phyloP scores from a whole-genome alignment of 1,284 basidiomycete genomes.

The Ganoderma meredithae region DNA sequence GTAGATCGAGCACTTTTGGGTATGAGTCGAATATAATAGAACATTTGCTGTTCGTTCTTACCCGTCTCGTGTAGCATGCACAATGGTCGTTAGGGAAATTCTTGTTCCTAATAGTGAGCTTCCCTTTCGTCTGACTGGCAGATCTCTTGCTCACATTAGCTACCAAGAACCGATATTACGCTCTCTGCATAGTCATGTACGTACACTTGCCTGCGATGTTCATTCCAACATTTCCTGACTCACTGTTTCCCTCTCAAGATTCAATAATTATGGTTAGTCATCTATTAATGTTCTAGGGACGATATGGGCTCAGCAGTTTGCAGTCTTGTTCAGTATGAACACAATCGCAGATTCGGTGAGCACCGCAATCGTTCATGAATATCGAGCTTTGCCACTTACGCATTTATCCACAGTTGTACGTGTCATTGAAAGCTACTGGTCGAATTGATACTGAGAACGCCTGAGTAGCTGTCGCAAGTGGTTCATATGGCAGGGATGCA shows the following conservation, averaged over 20 bases:
- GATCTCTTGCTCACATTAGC: not conserved
- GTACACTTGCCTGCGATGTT: slow-evolving; percentile 29
- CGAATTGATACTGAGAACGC: not conserved
- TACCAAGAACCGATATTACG: slow-evolving; percentile 62
- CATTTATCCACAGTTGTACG: slow-evolving; percentile 42
- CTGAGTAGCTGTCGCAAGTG: slow-evolving; percentile 39
- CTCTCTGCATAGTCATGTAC: slow-evolving; percentile 56
- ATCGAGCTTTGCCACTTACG: not conserved
- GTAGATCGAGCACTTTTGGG: slow-evolving; percentile 64
- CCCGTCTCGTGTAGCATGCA: slow-evolving; percentile 45
- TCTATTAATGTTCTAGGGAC: slow-evolving; percentile 1
- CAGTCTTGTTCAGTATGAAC: slow-evolving; percentile 45
- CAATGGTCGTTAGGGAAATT: slow-evolving; percentile 59
- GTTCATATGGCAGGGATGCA: slow-evolving; percentile 67
- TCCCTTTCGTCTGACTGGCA: not conserved
- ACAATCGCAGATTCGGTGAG: slow-evolving; percentile 43
- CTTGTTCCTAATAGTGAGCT: slow-evolving; percentile 57
- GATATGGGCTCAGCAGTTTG: not conserved
- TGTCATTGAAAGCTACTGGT: slow-evolving; percentile 12
- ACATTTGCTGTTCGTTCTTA: not conserved
- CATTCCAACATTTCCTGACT: not conserved
- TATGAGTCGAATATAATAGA: slow-evolving; percentile 31
- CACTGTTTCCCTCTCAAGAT: slow-evolving; percentile 39
- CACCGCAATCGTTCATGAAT: not conserved
- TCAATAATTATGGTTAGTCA: slow-evolving; percentile 58